Evolutionary conservation across 805 yeast genomes (phyloP), one percentile per base, ranked within the genome.

Genomic region (Sugiyamaella smithiae): DNA sequence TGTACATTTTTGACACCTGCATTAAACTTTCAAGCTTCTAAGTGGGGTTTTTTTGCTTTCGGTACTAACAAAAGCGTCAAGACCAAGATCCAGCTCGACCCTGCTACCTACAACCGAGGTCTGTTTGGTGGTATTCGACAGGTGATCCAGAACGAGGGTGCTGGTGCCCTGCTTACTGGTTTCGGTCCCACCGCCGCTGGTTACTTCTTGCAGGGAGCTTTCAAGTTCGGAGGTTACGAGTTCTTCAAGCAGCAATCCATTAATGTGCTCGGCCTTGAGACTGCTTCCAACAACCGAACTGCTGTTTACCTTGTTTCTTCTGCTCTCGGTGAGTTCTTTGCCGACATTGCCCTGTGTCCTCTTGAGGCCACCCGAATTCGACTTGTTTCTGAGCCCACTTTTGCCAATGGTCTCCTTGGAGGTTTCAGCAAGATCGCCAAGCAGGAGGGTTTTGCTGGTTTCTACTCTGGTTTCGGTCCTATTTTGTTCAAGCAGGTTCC

Each of bases 401-500:
- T 40, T 28, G 43, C 43, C 43, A 40, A 40, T 17, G 43, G 43
- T 40, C 29, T 40, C 5, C 43, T 40, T 16, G 43, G 43, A 12
- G 43, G 45, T 40, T 40, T 40, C 43, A 17, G 28, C 43, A 81
- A 77, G 57, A 88, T 88, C 80, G 80, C 78, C 60, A 63, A 65
- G 48, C 75, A 78, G 51, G 96, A 88, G 64, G 97, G 97, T 4
- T 16, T 83, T 2, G 62, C 71, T 37, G 85, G 86, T 9, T 82
- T 89, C 55, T 88, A 88, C 63, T 77, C 87, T 40, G 97, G 97
- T 3, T 40, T 87, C 45, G 82, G 78, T 1, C 95, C 96, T 8
- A 71, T 87, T 50, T 87, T 95, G 95, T 76, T 79, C 49, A 80
- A 95, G 71, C 96, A 87, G 67, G 84, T 87, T 55, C 96, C 95